A percentile compares a stretch with the other conserved stretches of the same genome.
phyloP scores from a whole-genome alignment of 2,329 filamentous ascomycete genomes.

The Aspergillus costaricaensis region DNA sequence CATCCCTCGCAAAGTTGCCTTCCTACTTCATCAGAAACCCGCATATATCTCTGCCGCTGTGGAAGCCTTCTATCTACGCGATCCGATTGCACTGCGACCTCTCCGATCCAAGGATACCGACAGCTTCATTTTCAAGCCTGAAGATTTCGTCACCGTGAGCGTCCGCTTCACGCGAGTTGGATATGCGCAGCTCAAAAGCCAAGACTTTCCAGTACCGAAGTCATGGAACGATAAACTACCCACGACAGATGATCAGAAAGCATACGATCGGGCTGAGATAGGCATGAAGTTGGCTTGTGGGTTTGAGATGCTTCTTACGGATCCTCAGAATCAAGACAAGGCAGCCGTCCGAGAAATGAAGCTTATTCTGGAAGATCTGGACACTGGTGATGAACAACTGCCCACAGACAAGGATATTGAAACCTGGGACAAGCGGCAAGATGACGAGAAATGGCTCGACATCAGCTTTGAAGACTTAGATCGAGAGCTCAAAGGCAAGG shows the following conservation, averaged over 20 bases:
- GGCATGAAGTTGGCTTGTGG: conserved; percentile 91
- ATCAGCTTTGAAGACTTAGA: conserved; percentile 91
- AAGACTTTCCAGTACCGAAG: conserved; percentile 71
- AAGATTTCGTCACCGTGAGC: conserved; percentile 77
- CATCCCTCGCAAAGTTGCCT: conserved; percentile 79
- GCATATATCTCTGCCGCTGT: conserved; percentile 78
- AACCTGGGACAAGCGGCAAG: conserved; percentile 69
- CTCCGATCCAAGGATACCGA: conserved; percentile 60
- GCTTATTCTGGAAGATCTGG: conserved; percentile 73
- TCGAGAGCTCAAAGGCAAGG: conserved; percentile 67
- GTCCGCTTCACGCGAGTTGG: conserved; percentile 83
- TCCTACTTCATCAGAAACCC: conserved; percentile 73
- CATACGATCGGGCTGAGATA: conserved; percentile 56
- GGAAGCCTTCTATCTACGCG: conserved; percentile 89
- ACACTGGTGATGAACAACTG: conserved; percentile 68
- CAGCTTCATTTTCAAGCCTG: conserved; percentile 67
- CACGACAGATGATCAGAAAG: conserved; percentile 47
- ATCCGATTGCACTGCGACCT: conserved; percentile 72
- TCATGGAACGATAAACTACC: conserved; percentile 54
- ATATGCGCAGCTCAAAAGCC: conserved; percentile 86
- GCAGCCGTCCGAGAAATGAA: conserved; percentile 72
- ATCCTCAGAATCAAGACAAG: conserved; percentile 68
- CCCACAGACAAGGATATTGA: conserved; percentile 74
- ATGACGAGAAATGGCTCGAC: conserved; percentile 88
- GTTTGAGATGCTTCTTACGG: conserved; percentile 80